Percentiles rank a stretch among this genome's conserved stretches.
Evolutionary conservation across 345 rosid species (phyloP).

Genomic region (Linum tenue): DNA sequence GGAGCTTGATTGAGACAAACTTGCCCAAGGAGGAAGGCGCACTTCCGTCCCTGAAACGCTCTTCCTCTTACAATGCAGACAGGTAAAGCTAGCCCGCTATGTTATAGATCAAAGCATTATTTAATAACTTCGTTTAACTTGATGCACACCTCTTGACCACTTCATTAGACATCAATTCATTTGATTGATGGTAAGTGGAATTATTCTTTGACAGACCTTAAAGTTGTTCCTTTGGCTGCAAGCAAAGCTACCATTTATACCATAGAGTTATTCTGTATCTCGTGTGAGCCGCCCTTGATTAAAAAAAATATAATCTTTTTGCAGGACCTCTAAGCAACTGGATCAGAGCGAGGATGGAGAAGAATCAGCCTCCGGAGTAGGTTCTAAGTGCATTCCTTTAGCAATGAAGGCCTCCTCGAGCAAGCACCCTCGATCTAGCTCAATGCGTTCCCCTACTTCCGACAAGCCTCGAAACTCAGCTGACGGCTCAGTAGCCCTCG

Average conservation of each 20-base stretch:
- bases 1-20: conserved; percentile 79
- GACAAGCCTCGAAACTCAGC: conserved; percentile 54
- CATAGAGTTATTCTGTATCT: too few relatives aligned
- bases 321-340: conserved; percentile 48
- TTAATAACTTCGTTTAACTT: not conserved
- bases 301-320: conserved; percentile 10
- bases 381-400: conserved; percentile 48
- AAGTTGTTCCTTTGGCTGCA: too few relatives aligned
- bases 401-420: conserved; percentile 51
- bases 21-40: conserved; percentile 41
- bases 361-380: conserved; percentile 34
- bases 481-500: conserved; percentile 31
- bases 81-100: conserved; percentile 35
- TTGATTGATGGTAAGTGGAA: too few relatives aligned
- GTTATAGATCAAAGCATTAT: not conserved
- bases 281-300: not conserved
- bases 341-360: conserved; percentile 39
- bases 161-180: not conserved
- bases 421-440: conserved; percentile 49
- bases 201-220: too few relatives aligned
- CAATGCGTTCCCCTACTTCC: conserved; percentile 66
- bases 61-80: conserved; percentile 94
- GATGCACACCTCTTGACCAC: not conserved
- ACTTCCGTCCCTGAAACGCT: conserved; percentile 56
- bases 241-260: too few relatives aligned